Evolutionary conservation across 2,329 filamentous ascomycete genomes (phyloP), one percentile per base, ranked within the genome.

Genomic region (Microdochium paspali): DNA sequence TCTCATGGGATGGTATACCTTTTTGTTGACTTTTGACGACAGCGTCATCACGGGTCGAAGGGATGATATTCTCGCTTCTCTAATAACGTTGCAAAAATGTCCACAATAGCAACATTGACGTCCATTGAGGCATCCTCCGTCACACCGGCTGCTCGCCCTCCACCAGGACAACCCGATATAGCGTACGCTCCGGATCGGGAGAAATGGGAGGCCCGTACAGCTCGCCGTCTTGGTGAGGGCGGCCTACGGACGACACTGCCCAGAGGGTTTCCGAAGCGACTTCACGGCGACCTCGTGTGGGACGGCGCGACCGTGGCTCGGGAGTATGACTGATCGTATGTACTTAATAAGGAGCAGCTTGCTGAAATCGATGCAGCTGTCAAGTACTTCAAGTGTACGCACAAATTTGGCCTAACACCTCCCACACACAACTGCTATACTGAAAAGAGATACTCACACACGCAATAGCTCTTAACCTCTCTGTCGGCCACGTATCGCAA

Each of bases 111-210:
- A 40, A 46, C 52, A 20, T 51, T 53, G 44, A 32, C 45, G 2
- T 46, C 50, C 9, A 24, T 47, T 44, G 35, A 62, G 63, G 2
- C 67, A 6, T n/a, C 35, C 18, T 40, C 35, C 3, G 35, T 40
- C 10, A 56, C 57, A 20, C 54, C 56, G n/a, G 39, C 51, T n/a
- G 53, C 56, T 6, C 44, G 51, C 9, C 49, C 49, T n/a, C 58
- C 66, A 2, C 63, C 63, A 1, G 69, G 70, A 21, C 77, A 80
- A 54, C 79, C 79, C 1, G 78, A 82, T 52, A 83, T 82, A 48
- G 62, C 62, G 1, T 83, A 82, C 56, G 64, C 70, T 1, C 79
- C 79, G 0, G 66, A 80, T 50, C 65, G 66, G 40, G 65, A 71
- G 26, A 80, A 75, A 53, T 83, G 76, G 53, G 63, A 73, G 24